Base-by-base conservation (phyloP, 495 filamentous ascomycete genomes). In the Cladorrhinum samala region DNA sequence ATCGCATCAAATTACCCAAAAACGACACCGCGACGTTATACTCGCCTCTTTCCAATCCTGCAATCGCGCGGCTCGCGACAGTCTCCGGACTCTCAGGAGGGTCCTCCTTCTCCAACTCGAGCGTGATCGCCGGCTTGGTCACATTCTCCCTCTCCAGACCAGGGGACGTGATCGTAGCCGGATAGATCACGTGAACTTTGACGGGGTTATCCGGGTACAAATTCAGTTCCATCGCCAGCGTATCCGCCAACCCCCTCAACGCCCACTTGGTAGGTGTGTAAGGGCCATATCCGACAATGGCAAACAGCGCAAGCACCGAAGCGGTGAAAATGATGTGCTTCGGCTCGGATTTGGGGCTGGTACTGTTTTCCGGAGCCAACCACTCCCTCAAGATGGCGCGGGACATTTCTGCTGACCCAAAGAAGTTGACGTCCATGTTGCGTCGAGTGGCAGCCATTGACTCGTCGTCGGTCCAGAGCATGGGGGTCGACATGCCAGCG, bases 351-450 rank as follows among this genome's bases (percentile, higher is more conserved):
- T 50, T 63, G 5, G 67, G 62, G n/a, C 55, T 59, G 1, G 67
- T 60, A 14, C 40, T 49, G 48, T 56, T 61, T 33, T 69, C 64
- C 7, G 83, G 75, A 6, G 69, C 70, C 41, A 87, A 79, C 78
- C 86, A 84, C 43, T 76, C 67, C 23, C 70, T 73, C 17, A 90
- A 68, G 5, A 79, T 69, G 9, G 81, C 80, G 64, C 94, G 89
- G 38, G 91, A 87, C 61, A 91, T 87, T 65, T 95, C 89, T 39
- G 86, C 85, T n/a, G 82, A 81, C 33, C 90, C 86, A 77, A 87
- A 94, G 73, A 90, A 98, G 65, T 97, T 93, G 39, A 87, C 83
- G 65, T 91, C 86, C 83, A 96, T 95, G 70, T 95, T 90, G 60
- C 78, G 70, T 19, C 84, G 79, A 52, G 92, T 70, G 11, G 74